These are phyloP conservation scores for Thelonectria olida DNA, from an alignment of 2,329 filamentous ascomycete species.

Conservation along the genomic window DNA sequence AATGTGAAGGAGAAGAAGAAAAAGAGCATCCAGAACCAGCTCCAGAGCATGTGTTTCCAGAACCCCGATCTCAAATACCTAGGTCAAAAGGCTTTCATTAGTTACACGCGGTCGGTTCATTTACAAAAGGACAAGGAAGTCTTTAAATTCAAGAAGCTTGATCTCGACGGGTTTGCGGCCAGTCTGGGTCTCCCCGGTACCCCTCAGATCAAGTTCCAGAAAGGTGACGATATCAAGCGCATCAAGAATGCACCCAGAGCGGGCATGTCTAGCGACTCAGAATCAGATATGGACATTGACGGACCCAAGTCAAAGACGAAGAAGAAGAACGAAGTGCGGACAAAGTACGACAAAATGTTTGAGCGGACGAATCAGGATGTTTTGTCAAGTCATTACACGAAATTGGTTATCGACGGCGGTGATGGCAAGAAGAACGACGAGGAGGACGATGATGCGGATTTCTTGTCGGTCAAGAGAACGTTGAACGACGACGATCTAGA, in stretches of 20 bases:
- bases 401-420: conserved; percentile 74
- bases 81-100: conserved; percentile 94
- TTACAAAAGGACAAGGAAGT: conserved; percentile 92
- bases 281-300: conserved; percentile 63
- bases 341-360: conserved; percentile 98
- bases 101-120: conserved; percentile 85
- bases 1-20: conserved; percentile 92
- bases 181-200: conserved; percentile 91
- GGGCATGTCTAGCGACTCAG: conserved; percentile 70
- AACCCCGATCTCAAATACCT: conserved; percentile 93
- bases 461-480: conserved; percentile 90
- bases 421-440: conserved; percentile 58
- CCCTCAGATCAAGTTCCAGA: conserved; percentile 91
- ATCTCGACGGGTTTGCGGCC: conserved; percentile 85
- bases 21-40: conserved; percentile 80
- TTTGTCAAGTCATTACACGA: conserved; percentile 91
- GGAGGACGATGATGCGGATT: conserved; percentile 78
- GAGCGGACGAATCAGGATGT: conserved; percentile 96
- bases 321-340: conserved; percentile 80
- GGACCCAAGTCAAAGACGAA: conserved; percentile 61
- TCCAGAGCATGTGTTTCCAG: conserved; percentile 97
- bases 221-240: conserved; percentile 86
- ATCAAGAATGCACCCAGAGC: conserved; percentile 86
- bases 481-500: conserved; percentile 75
- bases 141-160: conserved; percentile 84